These are phyloP conservation scores for Aspergillus sergii DNA, from an alignment of 2,329 filamentous ascomycete genomes.

Conservation along the genomic window DNA sequence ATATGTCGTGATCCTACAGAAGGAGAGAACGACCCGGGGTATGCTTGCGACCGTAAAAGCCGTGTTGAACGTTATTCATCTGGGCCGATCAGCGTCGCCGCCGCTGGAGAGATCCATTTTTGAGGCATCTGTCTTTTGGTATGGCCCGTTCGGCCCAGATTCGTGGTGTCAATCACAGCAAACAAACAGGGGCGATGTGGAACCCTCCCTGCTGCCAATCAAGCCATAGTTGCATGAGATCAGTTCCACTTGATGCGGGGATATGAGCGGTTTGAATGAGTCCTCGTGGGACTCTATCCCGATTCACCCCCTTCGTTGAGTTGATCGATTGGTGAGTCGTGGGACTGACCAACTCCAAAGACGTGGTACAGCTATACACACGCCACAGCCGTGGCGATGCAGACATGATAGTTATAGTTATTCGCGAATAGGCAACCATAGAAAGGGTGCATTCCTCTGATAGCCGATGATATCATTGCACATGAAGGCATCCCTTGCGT, in stretches of 20 bases:
- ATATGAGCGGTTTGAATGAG: neutral
- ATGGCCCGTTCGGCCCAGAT: neutral
- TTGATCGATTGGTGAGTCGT: neutral
- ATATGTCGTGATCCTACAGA: no score
- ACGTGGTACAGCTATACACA: neutral
- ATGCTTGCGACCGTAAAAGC: neutral
- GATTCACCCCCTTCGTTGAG: neutral
- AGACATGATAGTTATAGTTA: neutral
- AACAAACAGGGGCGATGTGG: neutral
- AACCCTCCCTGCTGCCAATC: neutral
- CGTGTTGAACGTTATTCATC: neutral
- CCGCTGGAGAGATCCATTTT: neutral
- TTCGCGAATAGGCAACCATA: neutral
- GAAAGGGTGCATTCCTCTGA: neutral
- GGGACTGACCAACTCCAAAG: neutral
- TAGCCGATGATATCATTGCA: conserved; percentile 17
- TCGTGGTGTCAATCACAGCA: neutral
- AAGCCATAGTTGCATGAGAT: neutral
- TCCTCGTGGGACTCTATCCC: neutral
- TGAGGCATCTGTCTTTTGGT: no score
- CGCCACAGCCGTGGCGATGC: neutral
- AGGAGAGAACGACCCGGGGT: neutral
- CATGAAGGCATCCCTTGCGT: conserved; percentile 16
- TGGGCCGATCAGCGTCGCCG: no score
- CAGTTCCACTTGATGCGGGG: neutral